Base-by-base conservation (phyloP, 1,139 yeast genomes). In the Pichia sp. region DNA sequence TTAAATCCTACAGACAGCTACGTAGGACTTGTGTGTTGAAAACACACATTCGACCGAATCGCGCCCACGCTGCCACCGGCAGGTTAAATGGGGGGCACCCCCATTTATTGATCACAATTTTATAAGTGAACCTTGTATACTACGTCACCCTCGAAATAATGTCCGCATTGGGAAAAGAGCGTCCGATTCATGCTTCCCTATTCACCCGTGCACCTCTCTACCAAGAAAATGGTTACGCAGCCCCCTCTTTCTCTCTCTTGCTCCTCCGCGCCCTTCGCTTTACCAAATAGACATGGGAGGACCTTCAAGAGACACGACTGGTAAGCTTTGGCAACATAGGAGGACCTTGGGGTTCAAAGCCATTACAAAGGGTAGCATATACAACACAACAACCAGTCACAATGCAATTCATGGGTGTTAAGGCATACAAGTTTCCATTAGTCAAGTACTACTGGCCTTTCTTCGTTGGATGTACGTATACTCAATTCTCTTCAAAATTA, bases 401-500 rank as follows among this genome's bases (percentile, higher is more conserved):
- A 34, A 55, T 55, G 59, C 50, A 51, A 45, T 48, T 55, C 35
- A 35, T 55, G 43, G 59, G 59, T 44, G 53, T 53, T 36, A 55
- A 54, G 44, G 56, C 55, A 41, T 55, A 55, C 57, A 50, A 45
- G 32, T 55, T 53, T 47, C 59, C 61, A 41, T 39, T 58, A 34
- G 52, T 74, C 55, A 76, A 74, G 63, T 74, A 73, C 54, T 73
- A 69, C 67, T 77, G 83, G 82, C 83, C 83, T 50, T 73, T 77
- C 60, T 72, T 75, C 52, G 67, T 66, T 50, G 81, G 80, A 51
- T 77, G 79, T 62, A 59, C 40, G 66, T 59, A 38, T 26, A n/a
- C n/a, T 5, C 14, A 8, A 8, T 3, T 8, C 8, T 10, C 12
- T 23, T 6, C 26, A 23, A 8, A n/a, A 24, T 8, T 17, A 3